These are phyloP conservation scores for Candida pseudofarinosa DNA, from an alignment of 805 yeast species.

Conservation along the genomic window DNA sequence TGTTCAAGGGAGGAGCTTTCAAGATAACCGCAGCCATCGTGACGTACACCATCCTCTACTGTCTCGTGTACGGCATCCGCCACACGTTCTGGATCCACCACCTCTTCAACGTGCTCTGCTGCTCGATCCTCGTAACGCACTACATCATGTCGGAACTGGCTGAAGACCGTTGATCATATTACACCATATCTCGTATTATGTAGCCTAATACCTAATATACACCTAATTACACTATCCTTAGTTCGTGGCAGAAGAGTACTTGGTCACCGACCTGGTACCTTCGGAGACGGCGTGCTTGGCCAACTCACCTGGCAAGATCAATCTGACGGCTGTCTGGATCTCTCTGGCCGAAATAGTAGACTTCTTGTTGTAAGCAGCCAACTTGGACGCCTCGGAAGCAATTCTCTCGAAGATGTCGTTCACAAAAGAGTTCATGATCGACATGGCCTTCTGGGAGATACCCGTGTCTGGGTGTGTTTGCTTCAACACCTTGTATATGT, in stretches of 20 bases:
- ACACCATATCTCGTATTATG: not conserved
- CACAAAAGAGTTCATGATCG: slow-evolving; percentile 97
- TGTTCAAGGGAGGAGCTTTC: slow-evolving; percentile 12
- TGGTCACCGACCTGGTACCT: slow-evolving; percentile 98
- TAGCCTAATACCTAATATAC: slow-evolving; percentile 1
- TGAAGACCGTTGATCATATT: not conserved
- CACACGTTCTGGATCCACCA: slow-evolving; percentile 85
- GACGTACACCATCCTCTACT: slow-evolving; percentile 53
- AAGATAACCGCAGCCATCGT: slow-evolving; percentile 25
- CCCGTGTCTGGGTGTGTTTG: slow-evolving; percentile 99
- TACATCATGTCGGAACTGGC: not conserved
- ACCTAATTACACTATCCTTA: slow-evolving; percentile 11
- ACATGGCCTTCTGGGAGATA: slow-evolving; percentile 98
- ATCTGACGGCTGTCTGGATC: slow-evolving; percentile 97
- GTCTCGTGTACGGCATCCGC: slow-evolving; percentile 70
- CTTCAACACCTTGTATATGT: slow-evolving; percentile 96
- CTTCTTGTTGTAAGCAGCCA: slow-evolving; percentile 98
- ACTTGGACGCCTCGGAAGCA: slow-evolving; percentile 95
- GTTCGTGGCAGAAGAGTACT: slow-evolving; percentile 71
- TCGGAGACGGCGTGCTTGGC: slow-evolving; percentile 98
- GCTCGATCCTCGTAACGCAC: slow-evolving; percentile 34
- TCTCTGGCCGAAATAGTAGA: slow-evolving; percentile 97
- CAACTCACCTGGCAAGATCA: slow-evolving; percentile 96
- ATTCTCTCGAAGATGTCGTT: slow-evolving; percentile 98
- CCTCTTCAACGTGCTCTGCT: slow-evolving; percentile 60